Conservation (phyloP, 2,329 filamentous ascomycete species). For the Diaporthe ilicicola region DNA sequence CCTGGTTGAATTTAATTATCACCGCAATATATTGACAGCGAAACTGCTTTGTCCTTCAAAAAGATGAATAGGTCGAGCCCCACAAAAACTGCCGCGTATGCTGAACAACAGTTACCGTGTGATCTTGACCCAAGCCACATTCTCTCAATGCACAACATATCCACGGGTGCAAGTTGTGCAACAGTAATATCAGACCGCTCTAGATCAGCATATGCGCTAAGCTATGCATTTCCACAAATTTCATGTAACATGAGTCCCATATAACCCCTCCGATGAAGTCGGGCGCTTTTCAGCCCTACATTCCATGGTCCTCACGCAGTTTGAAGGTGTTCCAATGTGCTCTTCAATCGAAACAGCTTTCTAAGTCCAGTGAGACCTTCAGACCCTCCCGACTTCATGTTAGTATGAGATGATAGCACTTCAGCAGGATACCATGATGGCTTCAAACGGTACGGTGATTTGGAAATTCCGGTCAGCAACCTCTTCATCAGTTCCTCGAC, state of each 20-base stretch:
- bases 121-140: background rate
- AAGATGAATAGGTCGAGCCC: background rate
- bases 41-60: background rate
- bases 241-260: background rate
- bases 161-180: background rate
- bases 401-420: background rate
- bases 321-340: background rate
- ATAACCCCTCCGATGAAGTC: background rate
- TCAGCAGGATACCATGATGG: background rate
- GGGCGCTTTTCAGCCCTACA: background rate
- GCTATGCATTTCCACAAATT: background rate
- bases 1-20: background rate
- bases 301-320: background rate
- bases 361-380: background rate
- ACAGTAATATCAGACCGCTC: background rate
- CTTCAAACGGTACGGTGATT: background rate
- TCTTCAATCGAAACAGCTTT: background rate
- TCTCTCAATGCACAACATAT: background rate
- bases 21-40: background rate
- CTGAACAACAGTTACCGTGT: background rate
- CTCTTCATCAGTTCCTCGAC: background rate
- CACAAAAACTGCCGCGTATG: background rate
- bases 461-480: background rate
- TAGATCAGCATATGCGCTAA: background rate
- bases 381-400: background rate